Conservation (phyloP, 345 rosid genomes). For the Atalantia buxifolia region DNA sequence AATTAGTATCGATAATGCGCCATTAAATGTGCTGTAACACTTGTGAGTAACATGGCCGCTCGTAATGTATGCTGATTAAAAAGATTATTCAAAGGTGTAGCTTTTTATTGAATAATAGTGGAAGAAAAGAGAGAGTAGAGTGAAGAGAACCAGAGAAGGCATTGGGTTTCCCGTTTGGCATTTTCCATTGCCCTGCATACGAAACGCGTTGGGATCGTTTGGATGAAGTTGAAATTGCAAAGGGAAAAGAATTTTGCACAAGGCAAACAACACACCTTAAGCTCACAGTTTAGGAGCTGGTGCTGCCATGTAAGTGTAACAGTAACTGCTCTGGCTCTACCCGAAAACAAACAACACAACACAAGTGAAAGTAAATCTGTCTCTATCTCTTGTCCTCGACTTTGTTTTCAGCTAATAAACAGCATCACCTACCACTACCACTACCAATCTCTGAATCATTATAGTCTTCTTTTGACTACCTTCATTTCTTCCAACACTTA, state of each 20-base stretch:
- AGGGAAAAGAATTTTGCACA: background rate
- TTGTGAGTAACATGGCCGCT: too few species aligned
- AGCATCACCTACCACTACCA: conserved; percentile 5
- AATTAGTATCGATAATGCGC: too few species aligned
- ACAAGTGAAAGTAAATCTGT: background rate
- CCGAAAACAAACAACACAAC: background rate
- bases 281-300: background rate
- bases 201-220: background rate
- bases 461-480: background rate
- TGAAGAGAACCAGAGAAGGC: background rate
- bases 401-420: background rate
- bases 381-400: background rate
- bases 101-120: background rate
- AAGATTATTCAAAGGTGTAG: too few species aligned
- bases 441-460: background rate
- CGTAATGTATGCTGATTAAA: too few species aligned
- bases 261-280: background rate
- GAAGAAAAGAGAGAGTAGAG: background rate
- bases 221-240: background rate
- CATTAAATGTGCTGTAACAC: too few species aligned
- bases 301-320: background rate
- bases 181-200: background rate
- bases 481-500: background rate
- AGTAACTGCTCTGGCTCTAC: background rate
- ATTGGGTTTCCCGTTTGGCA: background rate